Evolutionary conservation across 1,284 basidiomycete genomes (phyloP).

Genomic region (Tilletia indica): DNA sequence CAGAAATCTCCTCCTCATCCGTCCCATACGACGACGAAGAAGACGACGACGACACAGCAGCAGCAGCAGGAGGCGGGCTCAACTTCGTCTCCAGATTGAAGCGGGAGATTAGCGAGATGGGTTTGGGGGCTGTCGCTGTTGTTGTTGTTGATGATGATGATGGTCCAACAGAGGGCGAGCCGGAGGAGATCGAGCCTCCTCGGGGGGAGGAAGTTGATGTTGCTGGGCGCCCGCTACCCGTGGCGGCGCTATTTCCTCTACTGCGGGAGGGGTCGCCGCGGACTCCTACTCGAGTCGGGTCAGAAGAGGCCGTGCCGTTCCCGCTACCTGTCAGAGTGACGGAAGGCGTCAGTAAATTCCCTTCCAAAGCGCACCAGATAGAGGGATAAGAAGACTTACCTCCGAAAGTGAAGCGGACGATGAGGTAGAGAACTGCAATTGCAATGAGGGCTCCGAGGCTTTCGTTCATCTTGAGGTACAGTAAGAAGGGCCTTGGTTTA

Average conservation of each 20-base stretch:
- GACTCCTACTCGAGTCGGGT: too few species aligned
- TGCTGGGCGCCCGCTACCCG: too few species aligned
- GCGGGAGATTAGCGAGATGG: constrained; percentile 33
- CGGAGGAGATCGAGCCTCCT: background rate
- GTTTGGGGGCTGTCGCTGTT: background rate
- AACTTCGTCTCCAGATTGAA: constrained; percentile 33
- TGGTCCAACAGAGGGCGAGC: too few species aligned
- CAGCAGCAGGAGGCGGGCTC: constrained; percentile 9
- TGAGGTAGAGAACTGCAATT: constrained; percentile 45
- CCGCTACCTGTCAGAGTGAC: too few species aligned
- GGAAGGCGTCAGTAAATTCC: too few species aligned
- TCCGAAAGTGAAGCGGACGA: constrained; percentile 45
- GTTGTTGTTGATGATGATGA: constrained; percentile 5
- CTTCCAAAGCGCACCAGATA: background rate
- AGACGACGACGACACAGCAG: background rate
- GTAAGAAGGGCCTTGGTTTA: too few species aligned
- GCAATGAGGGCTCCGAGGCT: constrained; percentile 47
- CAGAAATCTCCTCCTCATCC: background rate
- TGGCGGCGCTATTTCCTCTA: too few species aligned
- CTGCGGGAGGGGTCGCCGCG: too few species aligned
- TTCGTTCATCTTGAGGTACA: constrained; percentile 43
- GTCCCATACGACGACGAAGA: background rate
- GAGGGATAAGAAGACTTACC: background rate
- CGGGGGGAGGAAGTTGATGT: background rate
- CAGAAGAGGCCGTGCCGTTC: too few species aligned